phyloP scores from a whole-genome alignment of 2,329 filamentous ascomycete species.

The Talaromyces rugulosus region DNA sequence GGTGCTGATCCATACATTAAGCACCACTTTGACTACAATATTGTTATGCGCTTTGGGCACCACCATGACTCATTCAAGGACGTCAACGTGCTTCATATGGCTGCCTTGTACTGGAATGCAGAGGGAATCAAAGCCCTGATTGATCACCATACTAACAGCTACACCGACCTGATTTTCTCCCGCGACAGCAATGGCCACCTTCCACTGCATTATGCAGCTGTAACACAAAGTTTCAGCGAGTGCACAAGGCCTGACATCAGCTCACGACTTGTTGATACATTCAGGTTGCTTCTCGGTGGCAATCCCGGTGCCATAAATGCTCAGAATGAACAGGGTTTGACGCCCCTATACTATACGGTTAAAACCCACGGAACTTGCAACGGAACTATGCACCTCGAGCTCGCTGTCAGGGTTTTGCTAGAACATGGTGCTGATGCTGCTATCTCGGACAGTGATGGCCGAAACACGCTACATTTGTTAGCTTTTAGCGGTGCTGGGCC shows the following conservation, averaged over 20 bases:
- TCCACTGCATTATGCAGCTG: conserved; percentile 16
- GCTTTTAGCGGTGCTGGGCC: background rate
- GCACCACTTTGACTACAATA: background rate
- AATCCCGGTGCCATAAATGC: conserved; percentile 17
- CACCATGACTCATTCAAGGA: background rate
- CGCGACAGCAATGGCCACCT: conserved; percentile 12
- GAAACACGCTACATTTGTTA: background rate
- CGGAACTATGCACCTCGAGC: conserved; percentile 11
- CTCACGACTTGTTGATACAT: conserved; percentile 13
- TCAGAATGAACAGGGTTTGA: conserved; percentile 16
- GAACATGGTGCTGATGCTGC: background rate
- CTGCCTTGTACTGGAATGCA: conserved; percentile 5
- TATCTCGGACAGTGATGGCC: background rate
- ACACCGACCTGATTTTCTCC: conserved; percentile 9
- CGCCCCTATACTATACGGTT: conserved; percentile 16
- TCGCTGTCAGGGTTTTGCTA: conserved; percentile 2
- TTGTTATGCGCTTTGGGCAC: background rate
- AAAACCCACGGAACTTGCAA: conserved; percentile 5
- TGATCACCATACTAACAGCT: conserved; percentile 3
- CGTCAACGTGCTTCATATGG: conserved; percentile 2
- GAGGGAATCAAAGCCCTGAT: conserved; percentile 3
- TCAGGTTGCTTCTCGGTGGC: conserved; percentile 18
- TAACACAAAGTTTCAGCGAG: background rate
- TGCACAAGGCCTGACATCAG: conserved; percentile 1
- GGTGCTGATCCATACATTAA: conserved; percentile 15